phyloP scores from a whole-genome alignment of 2,329 filamentous ascomycete genomes.

The Diplodia mutila region DNA sequence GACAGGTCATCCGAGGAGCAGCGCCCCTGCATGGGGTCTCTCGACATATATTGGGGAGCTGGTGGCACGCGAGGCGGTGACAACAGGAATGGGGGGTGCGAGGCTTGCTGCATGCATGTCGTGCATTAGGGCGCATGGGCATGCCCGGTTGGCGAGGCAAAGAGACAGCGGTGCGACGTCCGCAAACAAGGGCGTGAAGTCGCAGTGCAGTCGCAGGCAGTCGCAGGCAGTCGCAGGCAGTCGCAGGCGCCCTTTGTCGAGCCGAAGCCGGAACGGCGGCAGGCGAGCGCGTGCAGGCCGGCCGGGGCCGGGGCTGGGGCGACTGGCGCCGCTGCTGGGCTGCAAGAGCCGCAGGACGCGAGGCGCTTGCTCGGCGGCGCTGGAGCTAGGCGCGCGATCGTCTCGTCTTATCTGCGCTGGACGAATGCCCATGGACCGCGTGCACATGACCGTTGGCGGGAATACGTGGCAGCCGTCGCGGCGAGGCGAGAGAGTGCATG shows the following conservation, averaged over 20 bases:
- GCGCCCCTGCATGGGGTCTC: constrained; percentile 14
- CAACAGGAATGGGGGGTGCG: constrained; percentile 2
- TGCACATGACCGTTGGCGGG: constrained; percentile 9
- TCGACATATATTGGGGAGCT: constrained; percentile 10
- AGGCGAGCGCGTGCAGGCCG: constrained; percentile 7
- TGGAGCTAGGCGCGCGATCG: constrained; percentile 19
- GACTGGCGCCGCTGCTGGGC: background rate
- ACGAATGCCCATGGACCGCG: constrained; percentile 4
- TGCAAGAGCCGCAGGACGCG: constrained; percentile 25
- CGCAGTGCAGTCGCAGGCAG: background rate
- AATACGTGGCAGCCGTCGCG: constrained; percentile 15
- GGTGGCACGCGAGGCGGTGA: constrained; percentile 19
- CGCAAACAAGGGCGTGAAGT: constrained; percentile 2
- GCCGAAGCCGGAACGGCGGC: constrained; percentile 4
- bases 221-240: no score
- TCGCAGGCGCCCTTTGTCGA: constrained; percentile 2
- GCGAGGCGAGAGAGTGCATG: constrained; percentile 1
- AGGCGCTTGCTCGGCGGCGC: constrained; percentile 17
- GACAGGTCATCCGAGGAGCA: constrained; percentile 15
- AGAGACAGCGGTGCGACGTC: constrained; percentile 5
- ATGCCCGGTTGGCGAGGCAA: constrained; percentile 1
- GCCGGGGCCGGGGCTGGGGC: constrained; percentile 5
- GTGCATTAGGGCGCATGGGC: constrained; percentile 23
- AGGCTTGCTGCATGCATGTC: constrained; percentile 24
- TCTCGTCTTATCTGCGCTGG: constrained; percentile 23